Evolutionary conservation across 345 rosid species (phyloP), one percentile per base, ranked within the genome.

Genomic region (Brassica nigra): DNA sequence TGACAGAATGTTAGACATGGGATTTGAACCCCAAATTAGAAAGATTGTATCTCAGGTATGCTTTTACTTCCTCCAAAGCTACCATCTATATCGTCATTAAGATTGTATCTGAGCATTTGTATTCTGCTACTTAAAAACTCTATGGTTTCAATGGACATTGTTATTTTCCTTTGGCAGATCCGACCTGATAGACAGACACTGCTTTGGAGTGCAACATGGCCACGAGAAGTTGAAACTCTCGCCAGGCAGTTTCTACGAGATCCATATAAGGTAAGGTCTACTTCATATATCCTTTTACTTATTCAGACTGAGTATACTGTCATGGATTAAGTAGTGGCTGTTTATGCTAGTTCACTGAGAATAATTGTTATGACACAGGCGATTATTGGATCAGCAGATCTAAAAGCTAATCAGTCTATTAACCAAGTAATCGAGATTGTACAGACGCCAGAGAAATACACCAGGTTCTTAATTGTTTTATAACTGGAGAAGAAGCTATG

Each of bases 141-240:
- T 44, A 10, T 61, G 31, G 66, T 58, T 68, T 39, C 66, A 63
- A 47, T 44, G 54, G 65, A 20, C 39, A 37, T 76, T 76, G 68
- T 64, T 6, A 65, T 28, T 76, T 33, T 58, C 29, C n/a, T 54
- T 55, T 74, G n/a, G 65, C 87, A 95, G 99, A 90, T 93, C 76
- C 93, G 98, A 71, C 99, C 99, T 62, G 99, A 95, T 82, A 88
- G 99, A 74, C 98, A 95, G 77, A 95, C 98, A 33, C 82, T 95
- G 67, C 92, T 89, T 73, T 95, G 99, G 99, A 95, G 99, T 85
- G 99, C 99, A 73, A 95, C 99, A 76, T 95, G 99, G 99, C 99
- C 98, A 57, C 91, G 83, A 76, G 99, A 92, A 76, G 98, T 95
- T 83, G 98, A 90, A 81, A 77, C 88, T 79, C 87, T 95, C 63